phyloP scores from a whole-genome alignment of 306 rosid species.

The Cucumis cinereus region DNA sequence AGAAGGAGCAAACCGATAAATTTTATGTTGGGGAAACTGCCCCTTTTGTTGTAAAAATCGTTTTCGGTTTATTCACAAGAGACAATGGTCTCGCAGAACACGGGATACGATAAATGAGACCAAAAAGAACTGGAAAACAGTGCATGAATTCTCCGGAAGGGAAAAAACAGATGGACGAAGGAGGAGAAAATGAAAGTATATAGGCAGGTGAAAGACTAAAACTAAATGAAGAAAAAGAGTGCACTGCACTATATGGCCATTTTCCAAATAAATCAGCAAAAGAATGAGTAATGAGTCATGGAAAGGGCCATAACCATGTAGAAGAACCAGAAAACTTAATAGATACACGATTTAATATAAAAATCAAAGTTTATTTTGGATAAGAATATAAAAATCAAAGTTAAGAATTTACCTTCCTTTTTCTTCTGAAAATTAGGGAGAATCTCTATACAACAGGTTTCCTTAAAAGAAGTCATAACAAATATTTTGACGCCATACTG shows the following conservation, averaged over 20 bases:
- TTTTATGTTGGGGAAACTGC: not conserved
- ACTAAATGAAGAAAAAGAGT: not conserved
- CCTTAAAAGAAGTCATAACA: slow-evolving; percentile 80
- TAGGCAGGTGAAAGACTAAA: not conserved
- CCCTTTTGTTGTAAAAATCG: not conserved
- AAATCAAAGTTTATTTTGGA: not conserved
- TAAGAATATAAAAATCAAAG: not conserved
- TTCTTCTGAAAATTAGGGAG: slow-evolving; percentile 50
- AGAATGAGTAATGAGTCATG: not conserved
- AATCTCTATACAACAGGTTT: slow-evolving; percentile 69
- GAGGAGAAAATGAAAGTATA: not conserved
- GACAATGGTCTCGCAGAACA: not conserved
- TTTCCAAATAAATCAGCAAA: not conserved
- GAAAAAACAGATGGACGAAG: not conserved
- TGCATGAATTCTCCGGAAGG: not conserved
- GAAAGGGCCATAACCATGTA: not conserved
- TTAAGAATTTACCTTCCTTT: slow-evolving; percentile 39
- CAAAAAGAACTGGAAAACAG: not conserved
- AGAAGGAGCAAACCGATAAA: not conserved
- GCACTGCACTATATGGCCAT: not conserved
- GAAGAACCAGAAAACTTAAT: not conserved
- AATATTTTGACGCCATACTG: slow-evolving; percentile 68
- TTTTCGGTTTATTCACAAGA: not conserved
- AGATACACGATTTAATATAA: not conserved
- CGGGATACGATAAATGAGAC: not conserved